phyloP scores from a whole-genome alignment of 306 rosid genomes.

The Prosopis cineraria region DNA sequence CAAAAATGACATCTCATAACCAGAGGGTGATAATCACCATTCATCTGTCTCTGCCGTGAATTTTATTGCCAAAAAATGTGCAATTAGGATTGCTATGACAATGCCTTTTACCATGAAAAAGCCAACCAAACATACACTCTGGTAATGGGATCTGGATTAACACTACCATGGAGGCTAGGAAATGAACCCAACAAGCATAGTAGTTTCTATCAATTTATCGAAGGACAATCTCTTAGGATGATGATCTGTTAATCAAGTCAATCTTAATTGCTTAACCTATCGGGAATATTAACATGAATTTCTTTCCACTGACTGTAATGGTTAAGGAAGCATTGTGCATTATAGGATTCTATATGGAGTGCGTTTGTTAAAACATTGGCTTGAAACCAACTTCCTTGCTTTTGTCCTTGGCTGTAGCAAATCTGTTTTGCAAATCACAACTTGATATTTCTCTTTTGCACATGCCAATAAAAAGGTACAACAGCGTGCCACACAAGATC shows the following conservation, averaged over 20 bases:
- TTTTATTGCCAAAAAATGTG: background rate
- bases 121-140: background rate
- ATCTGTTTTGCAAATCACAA: conserved; percentile 21
- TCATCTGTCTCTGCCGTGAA: no score
- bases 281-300: background rate
- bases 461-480: conserved; percentile 67
- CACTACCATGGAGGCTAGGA: background rate
- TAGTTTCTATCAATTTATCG: background rate
- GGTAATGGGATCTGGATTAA: background rate
- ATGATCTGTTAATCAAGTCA: background rate
- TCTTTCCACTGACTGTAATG: background rate
- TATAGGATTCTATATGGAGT: background rate
- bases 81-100: background rate
- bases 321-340: background rate
- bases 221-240: background rate
- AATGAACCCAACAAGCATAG: background rate
- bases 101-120: background rate
- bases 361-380: conserved; percentile 6
- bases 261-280: background rate
- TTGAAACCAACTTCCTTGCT: conserved; percentile 20
- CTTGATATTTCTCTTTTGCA: conserved; percentile 22
- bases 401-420: conserved; percentile 8
- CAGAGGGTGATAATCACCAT: no score
- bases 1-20: no score
- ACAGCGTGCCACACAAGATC: conserved; percentile 92